Conservation (phyloP, 202 grass and related monocot genomes). For the Digitaria exilis region DNA sequence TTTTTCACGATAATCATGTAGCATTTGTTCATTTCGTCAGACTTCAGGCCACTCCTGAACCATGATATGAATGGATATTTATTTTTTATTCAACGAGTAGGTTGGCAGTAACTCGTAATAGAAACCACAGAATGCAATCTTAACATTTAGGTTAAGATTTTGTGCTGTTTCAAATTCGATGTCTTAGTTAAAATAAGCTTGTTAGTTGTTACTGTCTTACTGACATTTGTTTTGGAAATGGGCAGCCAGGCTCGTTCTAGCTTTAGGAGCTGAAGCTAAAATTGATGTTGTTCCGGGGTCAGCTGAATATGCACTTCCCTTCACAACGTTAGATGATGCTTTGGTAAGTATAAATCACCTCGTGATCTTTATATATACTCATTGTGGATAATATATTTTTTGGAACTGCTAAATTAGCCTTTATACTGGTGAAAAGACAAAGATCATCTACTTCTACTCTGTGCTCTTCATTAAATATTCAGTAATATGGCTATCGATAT, state of each 20-base stretch:
- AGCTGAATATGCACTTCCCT: slow-evolving; percentile 87
- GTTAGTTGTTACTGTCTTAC: too few species aligned
- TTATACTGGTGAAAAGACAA: not conserved
- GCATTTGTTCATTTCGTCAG: not conserved
- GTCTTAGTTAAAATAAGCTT: slow-evolving; percentile 5
- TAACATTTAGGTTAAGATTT: not conserved
- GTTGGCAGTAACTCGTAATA: slow-evolving; percentile 6
- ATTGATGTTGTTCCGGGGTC: slow-evolving; percentile 84
- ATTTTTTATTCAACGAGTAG: not conserved
- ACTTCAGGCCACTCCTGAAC: not conserved
- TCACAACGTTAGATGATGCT: slow-evolving; percentile 87
- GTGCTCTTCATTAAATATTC: not conserved
- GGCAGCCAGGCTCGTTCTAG: slow-evolving; percentile 99
- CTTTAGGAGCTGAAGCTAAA: slow-evolving; percentile 98
- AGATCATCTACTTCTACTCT: not conserved
- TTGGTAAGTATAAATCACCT: slow-evolving; percentile 56
- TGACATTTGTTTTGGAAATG: slow-evolving; percentile 63
- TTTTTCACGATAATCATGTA: not conserved
- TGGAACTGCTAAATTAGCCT: not conserved
- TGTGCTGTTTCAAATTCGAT: slow-evolving; percentile 7
- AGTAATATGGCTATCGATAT: not conserved
- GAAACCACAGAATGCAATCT: not conserved
- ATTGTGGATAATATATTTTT: slow-evolving; percentile 24
- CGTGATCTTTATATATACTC: not conserved
- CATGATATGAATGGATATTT: not conserved